These are phyloP conservation scores for Pharus latifolius DNA, from an alignment of 176 grass and related monocot genomes.

Conservation along the genomic window DNA sequence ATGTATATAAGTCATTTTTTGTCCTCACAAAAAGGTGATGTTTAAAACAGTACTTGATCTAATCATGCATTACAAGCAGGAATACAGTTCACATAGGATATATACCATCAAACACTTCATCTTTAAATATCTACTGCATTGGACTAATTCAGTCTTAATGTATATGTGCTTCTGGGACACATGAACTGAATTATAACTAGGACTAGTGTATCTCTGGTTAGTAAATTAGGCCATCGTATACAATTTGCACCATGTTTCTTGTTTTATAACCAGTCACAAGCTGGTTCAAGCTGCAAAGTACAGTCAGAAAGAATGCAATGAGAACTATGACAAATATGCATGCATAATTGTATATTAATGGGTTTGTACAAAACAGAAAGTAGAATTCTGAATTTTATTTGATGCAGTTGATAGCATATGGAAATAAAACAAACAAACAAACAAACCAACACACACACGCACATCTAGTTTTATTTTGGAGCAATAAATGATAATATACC, in stretches of 20 bases:
- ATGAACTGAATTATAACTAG: not conserved
- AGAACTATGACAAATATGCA: not conserved
- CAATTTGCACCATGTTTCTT: not conserved
- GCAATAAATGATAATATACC: conserved; percentile 25
- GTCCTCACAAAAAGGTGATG: too few species aligned
- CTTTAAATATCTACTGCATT: too few species aligned
- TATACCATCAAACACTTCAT: too few species aligned
- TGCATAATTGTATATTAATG: not conserved
- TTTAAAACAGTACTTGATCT: too few species aligned
- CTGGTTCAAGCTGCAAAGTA: not conserved
- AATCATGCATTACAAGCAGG: too few species aligned
- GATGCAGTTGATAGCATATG: not conserved
- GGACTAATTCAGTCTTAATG: too few species aligned
- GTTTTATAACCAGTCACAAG: not conserved
- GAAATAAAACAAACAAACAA: not conserved
- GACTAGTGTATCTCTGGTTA: not conserved
- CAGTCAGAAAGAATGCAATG: not conserved
- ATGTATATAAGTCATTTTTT: too few species aligned
- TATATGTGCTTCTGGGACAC: too few species aligned
- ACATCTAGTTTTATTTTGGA: too few species aligned
- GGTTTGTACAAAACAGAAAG: not conserved
- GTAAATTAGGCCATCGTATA: not conserved
- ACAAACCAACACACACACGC: too few species aligned
- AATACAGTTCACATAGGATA: too few species aligned
- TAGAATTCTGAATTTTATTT: not conserved